Percentiles rank a stretch among this genome's conserved stretches.
Evolutionary conservation across 2,329 filamentous ascomycete genomes (phyloP).

Genomic region (Lasiodiplodia gonubiensis): DNA sequence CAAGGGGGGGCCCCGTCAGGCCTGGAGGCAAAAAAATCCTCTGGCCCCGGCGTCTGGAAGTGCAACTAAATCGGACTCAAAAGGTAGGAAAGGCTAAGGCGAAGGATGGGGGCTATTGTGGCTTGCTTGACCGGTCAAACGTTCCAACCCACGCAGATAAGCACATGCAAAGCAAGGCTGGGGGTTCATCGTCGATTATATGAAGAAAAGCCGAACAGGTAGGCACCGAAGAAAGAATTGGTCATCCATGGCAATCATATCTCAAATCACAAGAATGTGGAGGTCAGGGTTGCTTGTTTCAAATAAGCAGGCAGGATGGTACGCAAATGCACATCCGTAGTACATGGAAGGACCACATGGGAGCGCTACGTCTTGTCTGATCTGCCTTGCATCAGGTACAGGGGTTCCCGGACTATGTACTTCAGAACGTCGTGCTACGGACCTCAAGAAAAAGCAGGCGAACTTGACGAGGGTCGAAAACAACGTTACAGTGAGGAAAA

Average conservation of each 20-base stretch:
- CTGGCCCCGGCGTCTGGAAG: neutral
- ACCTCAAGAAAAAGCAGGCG: neutral
- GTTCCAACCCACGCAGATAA: neutral
- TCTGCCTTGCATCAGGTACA: neutral
- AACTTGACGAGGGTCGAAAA: neutral
- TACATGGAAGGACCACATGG: neutral
- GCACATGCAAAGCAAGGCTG: neutral
- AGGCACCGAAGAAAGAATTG: neutral
- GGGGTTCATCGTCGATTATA: neutral
- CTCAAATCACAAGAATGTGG: neutral
- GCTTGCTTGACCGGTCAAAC: neutral
- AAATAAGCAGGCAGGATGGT: neutral
- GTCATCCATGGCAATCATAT: neutral
- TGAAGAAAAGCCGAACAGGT: neutral
- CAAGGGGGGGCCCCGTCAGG: no score
- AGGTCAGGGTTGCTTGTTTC: neutral
- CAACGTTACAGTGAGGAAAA: neutral
- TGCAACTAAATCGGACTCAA: neutral
- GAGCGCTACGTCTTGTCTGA: neutral
- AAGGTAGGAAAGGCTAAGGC: neutral
- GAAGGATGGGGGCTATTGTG: neutral
- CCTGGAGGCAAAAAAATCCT: neutral
- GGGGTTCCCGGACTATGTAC: neutral
- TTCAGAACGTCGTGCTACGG: neutral
- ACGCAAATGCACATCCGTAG: neutral